Percentiles rank a stretch among this genome's conserved stretches.
Evolutionary conservation across 495 filamentous ascomycete species (phyloP).

Genomic region (Letharia columbiana): DNA sequence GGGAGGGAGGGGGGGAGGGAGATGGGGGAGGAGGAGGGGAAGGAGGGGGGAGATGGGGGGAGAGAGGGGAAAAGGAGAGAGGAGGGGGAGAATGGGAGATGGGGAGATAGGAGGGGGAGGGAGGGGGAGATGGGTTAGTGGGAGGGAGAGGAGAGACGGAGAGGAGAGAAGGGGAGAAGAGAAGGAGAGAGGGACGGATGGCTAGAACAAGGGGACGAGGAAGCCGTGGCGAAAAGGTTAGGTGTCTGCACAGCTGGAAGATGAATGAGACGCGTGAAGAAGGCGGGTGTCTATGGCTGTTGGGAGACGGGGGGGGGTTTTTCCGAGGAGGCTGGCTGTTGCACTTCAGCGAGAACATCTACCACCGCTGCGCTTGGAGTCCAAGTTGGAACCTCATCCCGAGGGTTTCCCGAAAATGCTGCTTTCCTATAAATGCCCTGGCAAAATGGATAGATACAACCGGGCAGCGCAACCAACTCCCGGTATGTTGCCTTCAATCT

Average conservation of each 20-base stretch:
- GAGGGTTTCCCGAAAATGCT: background rate
- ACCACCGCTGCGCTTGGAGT: background rate
- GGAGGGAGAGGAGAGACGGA: background rate
- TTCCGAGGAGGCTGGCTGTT: too few relatives aligned
- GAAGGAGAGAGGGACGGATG: background rate
- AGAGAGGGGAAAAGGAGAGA: background rate
- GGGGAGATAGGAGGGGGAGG: background rate
- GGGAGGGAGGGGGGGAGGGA: background rate
- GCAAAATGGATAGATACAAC: background rate
- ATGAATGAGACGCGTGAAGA: too few relatives aligned
- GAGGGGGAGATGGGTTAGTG: background rate
- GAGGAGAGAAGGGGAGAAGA: background rate
- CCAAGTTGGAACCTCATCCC: background rate
- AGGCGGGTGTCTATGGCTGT: too few relatives aligned
- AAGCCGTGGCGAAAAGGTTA: too few relatives aligned
- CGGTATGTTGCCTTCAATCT: background rate
- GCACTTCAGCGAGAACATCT: too few relatives aligned
- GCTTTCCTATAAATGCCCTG: background rate
- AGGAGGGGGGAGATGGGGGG: background rate
- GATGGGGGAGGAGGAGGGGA: background rate
- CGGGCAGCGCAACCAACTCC: background rate
- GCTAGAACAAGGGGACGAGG: too few relatives aligned
- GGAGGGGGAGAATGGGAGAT: background rate
- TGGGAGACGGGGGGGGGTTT: too few relatives aligned
- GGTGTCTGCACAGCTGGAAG: too few relatives aligned